Evolutionary conservation across 2,329 filamentous ascomycete genomes (phyloP).

Genomic region (Talaromyces funiculosus): DNA sequence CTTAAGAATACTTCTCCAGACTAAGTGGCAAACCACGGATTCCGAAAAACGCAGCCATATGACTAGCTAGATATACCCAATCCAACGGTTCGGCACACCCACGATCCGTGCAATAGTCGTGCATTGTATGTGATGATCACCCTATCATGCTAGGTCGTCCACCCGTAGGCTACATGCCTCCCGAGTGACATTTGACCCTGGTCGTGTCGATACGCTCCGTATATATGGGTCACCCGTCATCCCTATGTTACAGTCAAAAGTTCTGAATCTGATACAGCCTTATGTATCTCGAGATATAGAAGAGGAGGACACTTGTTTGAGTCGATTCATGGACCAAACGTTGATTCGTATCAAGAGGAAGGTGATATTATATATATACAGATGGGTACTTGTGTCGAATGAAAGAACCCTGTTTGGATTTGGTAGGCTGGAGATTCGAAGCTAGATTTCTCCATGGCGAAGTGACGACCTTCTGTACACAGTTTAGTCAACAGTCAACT

Average conservation of each 20-base stretch:
- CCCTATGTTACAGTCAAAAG: too few relatives aligned
- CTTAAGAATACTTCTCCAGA: too few relatives aligned
- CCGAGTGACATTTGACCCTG: not conserved
- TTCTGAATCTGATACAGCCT: not conserved
- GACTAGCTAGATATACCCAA: too few relatives aligned
- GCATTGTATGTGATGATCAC: not conserved
- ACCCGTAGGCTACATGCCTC: not conserved
- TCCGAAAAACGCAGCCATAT: too few relatives aligned
- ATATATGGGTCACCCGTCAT: not conserved
- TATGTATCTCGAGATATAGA: not conserved
- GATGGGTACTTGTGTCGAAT: slow-evolving; percentile 37
- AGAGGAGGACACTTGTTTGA: not conserved
- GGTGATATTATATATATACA: slow-evolving; percentile 30
- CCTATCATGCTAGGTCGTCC: not conserved
- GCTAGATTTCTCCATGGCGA: slow-evolving; percentile 34
- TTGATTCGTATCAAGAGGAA: not conserved
- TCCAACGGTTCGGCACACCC: not conserved
- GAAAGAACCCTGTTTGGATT: slow-evolving; percentile 45
- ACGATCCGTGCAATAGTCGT: not conserved
- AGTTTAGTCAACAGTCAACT: not conserved
- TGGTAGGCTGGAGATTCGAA: slow-evolving; percentile 40
- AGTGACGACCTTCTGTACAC: slow-evolving; percentile 26
- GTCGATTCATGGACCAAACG: not conserved
- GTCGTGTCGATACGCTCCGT: not conserved
- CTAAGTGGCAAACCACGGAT: too few relatives aligned